phyloP scores from a whole-genome alignment of 2,329 filamentous ascomycete genomes.

The Colletotrichum lupini region DNA sequence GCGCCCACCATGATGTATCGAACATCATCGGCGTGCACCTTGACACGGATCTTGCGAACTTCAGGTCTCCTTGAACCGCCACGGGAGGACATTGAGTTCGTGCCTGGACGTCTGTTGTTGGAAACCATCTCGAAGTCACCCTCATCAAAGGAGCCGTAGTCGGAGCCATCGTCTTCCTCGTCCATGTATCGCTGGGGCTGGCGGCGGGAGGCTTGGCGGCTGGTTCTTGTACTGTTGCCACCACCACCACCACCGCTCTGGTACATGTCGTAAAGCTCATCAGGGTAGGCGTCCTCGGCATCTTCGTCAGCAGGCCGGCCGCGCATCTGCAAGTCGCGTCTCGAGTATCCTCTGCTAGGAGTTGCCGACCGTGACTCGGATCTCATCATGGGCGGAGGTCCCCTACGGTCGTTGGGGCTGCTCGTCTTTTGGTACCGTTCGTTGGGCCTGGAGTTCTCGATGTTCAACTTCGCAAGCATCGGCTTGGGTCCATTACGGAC shows the following conservation, averaged over 20 bases:
- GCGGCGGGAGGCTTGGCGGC: conserved; percentile 50
- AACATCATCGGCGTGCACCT: conserved; percentile 91
- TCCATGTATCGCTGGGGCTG: conserved; percentile 75
- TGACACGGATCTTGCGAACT: conserved; percentile 84
- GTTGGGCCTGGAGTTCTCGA: conserved; percentile 61
- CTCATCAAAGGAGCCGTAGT: conserved; percentile 78
- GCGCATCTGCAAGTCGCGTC: conserved; percentile 34
- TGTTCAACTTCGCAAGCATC: conserved; percentile 71
- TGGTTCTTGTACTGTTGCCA: conserved; percentile 52
- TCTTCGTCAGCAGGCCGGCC: conserved; percentile 51
- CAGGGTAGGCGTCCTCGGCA: conserved; percentile 72
- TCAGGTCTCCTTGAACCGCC: conserved; percentile 72
- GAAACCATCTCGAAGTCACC: conserved; percentile 84
- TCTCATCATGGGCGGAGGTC: conserved; percentile 40
- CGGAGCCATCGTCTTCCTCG: conserved; percentile 80
- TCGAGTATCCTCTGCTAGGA: conserved; percentile 49
- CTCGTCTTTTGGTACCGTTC: conserved; percentile 66
- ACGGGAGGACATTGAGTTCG: conserved; percentile 59
- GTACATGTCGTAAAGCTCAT: conserved; percentile 77
- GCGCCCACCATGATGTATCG: conserved; percentile 89
- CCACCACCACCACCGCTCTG: conserved; percentile 49
- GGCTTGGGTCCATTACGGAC: conserved; percentile 71
- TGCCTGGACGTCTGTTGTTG: conserved; percentile 55
- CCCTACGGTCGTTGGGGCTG: conserved; percentile 51
- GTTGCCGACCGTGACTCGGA: conserved; percentile 58